Base-by-base conservation (phyloP, 2,329 filamentous ascomycete species). In the Pseudocercospora pini-densiflorae region DNA sequence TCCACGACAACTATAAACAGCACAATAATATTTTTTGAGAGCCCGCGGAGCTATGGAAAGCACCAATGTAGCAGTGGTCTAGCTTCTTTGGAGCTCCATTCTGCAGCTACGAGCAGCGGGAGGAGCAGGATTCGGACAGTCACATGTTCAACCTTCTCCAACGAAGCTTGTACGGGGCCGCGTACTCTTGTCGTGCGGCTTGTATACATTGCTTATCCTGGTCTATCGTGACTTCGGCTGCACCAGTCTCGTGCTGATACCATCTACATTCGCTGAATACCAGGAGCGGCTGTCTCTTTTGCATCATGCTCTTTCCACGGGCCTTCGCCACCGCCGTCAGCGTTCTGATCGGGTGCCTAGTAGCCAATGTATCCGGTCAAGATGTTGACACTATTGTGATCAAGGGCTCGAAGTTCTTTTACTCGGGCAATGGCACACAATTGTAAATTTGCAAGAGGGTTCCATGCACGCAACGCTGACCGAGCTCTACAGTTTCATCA, bases 321-420 rank as follows among this genome's bases (percentile, higher is more conserved):
- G 40, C 40, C 29, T 43, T 55, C 51, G 51, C 23, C n/a, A 21
- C 57, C 57, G 19, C 33, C 12, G 21, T n/a, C 33, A 19, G 36
- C 57, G 21, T 59, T 10, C 23, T 59, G 24, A 19, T 59, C 14
- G 6, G 31, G 5, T 24, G 36, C 33, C 31, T 74, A 47, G 65
- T 74, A 51, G 61, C 67, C 43, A 78, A 81, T 67, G 76, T 80
- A 73, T 81, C 80, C 70, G 73, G 81, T 62, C 87, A 88, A 61
- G 84, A 85, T 68, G 79, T 90, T 63, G 87, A 88, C 72, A 84
- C 88, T 65, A 89, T 91, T 74, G 80, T 88, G 73, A 88, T 88
- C 84, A 94, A 93, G 86, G 90, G 92, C 73, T 87, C 87, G 77
- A 93, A 95, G 81, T 94, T 97, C 86, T 97, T 95, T 86, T 94